Base-by-base conservation (phyloP, 768 basidiomycete species). In the Kwoniella sp. region DNA sequence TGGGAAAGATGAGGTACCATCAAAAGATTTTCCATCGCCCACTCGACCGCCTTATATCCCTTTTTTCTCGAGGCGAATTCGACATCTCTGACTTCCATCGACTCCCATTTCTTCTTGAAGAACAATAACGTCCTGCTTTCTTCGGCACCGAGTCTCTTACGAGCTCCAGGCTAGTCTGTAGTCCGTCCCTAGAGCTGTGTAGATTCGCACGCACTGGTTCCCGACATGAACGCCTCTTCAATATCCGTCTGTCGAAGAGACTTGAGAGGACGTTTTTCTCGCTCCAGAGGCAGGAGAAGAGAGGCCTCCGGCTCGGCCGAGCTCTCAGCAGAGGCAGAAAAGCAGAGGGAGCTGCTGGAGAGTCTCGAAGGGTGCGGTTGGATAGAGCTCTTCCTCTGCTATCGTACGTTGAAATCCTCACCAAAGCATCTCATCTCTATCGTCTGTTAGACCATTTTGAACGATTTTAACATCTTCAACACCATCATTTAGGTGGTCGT, bases 331-430 rank as follows among this genome's bases (percentile, higher is more conserved):
- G 33, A 33, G 33, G 33, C 33, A 33, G 33, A 6, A 6, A 15
- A 44, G 40, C 40, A 44, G 40, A 44, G 40, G 40, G 40, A 44
- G 40, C 40, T 19, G 8, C 8, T 19, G 7, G 40, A 44, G 40
- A 19, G 10, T 9, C 40, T 4, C 3, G 17, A 4, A 15, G 3
- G 40, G 40, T 44, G 40, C 40, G 10, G 17, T 44, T 19, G 4
- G 40, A 44, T 44, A 44, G 40, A 44, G 40, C 40, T 44, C 40
- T 44, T 44, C 40, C 40, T 44, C 40, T 44, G 40, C 10, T 44
- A 44, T 44, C 40, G 40, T 19, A 9, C 40, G 17, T 19, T 19
- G 40, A 44, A 44, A 44, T 44, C 40, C 40, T 19, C 40, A 44
- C 10, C 40, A 44, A 44, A 19, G 40, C 40, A 44, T 6, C 40